Base-by-base conservation (phyloP, 1,284 basidiomycete species). In the Ceratobasidium papillatum region DNA sequence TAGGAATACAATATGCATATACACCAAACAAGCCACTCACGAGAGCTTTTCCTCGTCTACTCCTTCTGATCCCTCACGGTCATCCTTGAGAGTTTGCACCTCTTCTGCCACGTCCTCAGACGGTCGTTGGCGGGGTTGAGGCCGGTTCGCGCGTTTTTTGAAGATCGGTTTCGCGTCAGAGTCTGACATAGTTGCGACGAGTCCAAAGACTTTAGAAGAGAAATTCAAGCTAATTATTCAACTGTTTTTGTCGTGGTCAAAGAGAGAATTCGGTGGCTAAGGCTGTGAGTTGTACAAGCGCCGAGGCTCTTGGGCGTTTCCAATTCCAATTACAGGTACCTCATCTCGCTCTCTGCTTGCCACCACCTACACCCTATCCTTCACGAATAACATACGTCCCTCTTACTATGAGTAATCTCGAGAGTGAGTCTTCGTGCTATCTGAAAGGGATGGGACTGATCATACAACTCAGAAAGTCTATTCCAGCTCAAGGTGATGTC, bases 401-500 rank as follows among this genome's bases (percentile, higher is more conserved):
- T 25, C 32, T n/a, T 36, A 63, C 11, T 52, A 96, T 95, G 94
- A 94, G 92, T 84, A 92, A 91, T 83, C 89, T 96, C 78, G 94
- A 96, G 84, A 96, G 94, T 95, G 80, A 87, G 94, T 83, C 27
- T 17, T 4, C 11, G 75, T 22, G 49, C 22, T 34, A 25, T 54
- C 30, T n/a, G 30, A 3, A 56, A 22, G 30, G 17, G 14, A 41
- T 32, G 65, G n/a, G 58, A 47, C 45, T 43, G 19, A 74, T 58
- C 32, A 71, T 59, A 47, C 47, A 38, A 27, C 36, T 17, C 82
- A 98, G 96, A 98, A 85, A 95, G 94, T 43, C 87, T 98, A 27
- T 98, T 98, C 81, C 94, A 98, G 84, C 92, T 98, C 79, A 98
- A 98, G 88, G 95, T 93, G 45, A 34, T 80, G 32, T 25, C 27